Evolutionary conservation across 192 early-diverging fungal species (phyloP).

Genomic region (Powellomyces hirtus): DNA sequence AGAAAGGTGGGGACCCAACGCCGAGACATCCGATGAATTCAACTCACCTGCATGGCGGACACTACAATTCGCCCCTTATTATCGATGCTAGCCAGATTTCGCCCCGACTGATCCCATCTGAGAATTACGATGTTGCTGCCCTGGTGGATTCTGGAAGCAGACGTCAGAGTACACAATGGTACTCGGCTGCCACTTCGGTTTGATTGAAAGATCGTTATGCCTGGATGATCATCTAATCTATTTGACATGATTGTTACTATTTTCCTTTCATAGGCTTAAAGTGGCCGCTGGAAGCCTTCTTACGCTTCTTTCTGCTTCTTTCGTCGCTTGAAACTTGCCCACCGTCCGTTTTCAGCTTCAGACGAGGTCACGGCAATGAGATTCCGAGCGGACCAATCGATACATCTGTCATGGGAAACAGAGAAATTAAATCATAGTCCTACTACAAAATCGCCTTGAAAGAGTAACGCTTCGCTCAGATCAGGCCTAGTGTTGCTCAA

Average conservation of each 20-base stretch:
- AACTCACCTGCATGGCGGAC: slow-evolving; percentile 2
- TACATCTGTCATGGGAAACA: not conserved
- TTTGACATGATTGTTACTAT: not conserved
- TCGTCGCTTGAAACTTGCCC: not conserved
- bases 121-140: not conserved
- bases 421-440: not conserved
- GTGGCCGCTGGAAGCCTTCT: no score
- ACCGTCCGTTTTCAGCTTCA: no score
- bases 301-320: not conserved
- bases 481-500: not conserved
- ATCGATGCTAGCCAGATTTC: slow-evolving; percentile 3
- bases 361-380: not conserved
- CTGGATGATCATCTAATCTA: not conserved
- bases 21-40: not conserved
- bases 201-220: not conserved
- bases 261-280: no score
- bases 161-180: not conserved
- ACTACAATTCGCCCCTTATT: not conserved
- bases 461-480: not conserved
- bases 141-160: not conserved
- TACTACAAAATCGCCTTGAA: no score
- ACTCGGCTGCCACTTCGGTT: not conserved
- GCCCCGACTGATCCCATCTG: not conserved
- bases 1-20: not conserved
- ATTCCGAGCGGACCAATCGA: not conserved